Percentiles rank a stretch among this genome's conserved stretches.
phyloP scores from a whole-genome alignment of 2,329 filamentous ascomycete genomes.

The Botrytis elliptica region DNA sequence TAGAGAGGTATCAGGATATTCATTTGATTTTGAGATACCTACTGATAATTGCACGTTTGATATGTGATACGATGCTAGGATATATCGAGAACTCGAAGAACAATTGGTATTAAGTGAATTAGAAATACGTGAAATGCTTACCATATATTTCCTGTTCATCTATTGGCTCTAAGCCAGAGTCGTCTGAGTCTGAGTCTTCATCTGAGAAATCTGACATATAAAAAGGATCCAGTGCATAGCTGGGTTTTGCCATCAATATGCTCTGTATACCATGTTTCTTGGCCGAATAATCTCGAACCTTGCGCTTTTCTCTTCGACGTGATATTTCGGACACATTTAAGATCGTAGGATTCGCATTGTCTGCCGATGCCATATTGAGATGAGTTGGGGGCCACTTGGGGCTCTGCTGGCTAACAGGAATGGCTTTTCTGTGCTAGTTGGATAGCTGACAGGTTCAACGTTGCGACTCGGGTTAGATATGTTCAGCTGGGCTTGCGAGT shows the following conservation, averaged over 20 bases:
- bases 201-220: slow-evolving; percentile 39
- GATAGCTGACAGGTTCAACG: neutral
- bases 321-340: slow-evolving; percentile 85
- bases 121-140: slow-evolving; percentile 42
- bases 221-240: slow-evolving; percentile 39
- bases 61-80: neutral
- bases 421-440: neutral
- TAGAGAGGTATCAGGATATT: neutral
- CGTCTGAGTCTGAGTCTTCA: slow-evolving; percentile 45
- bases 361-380: neutral
- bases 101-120: neutral
- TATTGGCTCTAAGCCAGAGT: slow-evolving; percentile 73
- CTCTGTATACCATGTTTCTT: slow-evolving; percentile 33
- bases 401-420: neutral
- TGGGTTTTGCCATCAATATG: slow-evolving; percentile 35
- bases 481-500: neutral
- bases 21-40: neutral
- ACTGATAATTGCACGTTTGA: neutral
- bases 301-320: slow-evolving; percentile 63
- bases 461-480: neutral
- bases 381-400: slow-evolving; percentile 6
- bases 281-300: slow-evolving; percentile 45
- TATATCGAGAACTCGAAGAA: neutral
- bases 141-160: slow-evolving; percentile 97
- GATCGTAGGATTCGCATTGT: slow-evolving; percentile 85